These are phyloP conservation scores for Xylariaceae sp. DNA, from an alignment of 2,329 filamentous ascomycete genomes.

Conservation along the genomic window DNA sequence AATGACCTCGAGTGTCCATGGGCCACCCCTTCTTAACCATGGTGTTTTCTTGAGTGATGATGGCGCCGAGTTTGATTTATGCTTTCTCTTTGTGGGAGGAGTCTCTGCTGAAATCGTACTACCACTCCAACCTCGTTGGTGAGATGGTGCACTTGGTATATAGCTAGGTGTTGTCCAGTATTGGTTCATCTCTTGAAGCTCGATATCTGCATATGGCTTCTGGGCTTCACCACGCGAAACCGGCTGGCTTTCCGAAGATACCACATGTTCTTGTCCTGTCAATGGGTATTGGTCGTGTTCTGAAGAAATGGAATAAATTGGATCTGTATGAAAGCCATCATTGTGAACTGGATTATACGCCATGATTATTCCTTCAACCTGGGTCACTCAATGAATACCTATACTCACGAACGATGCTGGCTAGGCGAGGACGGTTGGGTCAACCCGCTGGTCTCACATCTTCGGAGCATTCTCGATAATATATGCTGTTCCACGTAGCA, in stretches of 20 bases:
- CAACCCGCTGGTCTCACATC: no score
- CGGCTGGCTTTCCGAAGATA: constrained; percentile 6
- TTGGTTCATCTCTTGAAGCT: constrained; percentile 7
- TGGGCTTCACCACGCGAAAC: constrained; percentile 1
- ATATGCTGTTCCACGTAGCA: no score
- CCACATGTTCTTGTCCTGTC: constrained; percentile 6
- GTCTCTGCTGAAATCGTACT: constrained; percentile 22
- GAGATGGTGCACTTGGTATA: constrained; percentile 10
- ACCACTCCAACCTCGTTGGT: constrained; percentile 29
- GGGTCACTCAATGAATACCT: no score
- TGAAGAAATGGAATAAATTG: no score
- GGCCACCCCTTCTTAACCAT: constrained; percentile 7
- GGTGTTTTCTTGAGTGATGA: not conserved
- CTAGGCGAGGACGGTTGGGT: no score
- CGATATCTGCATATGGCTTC: constrained; percentile 6
- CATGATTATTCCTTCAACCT: no score
- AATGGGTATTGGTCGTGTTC: constrained; percentile 1
- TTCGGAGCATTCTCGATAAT: no score
- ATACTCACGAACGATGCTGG: no score
- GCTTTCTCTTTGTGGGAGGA: constrained; percentile 2
- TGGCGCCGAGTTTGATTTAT: constrained; percentile 1
- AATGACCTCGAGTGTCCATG: constrained; percentile 35
- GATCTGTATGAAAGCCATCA: no score
- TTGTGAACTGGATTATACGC: no score
- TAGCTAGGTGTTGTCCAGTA: constrained; percentile 11